phyloP scores from a whole-genome alignment of 164 flowering plant species.

The Piper longum region DNA sequence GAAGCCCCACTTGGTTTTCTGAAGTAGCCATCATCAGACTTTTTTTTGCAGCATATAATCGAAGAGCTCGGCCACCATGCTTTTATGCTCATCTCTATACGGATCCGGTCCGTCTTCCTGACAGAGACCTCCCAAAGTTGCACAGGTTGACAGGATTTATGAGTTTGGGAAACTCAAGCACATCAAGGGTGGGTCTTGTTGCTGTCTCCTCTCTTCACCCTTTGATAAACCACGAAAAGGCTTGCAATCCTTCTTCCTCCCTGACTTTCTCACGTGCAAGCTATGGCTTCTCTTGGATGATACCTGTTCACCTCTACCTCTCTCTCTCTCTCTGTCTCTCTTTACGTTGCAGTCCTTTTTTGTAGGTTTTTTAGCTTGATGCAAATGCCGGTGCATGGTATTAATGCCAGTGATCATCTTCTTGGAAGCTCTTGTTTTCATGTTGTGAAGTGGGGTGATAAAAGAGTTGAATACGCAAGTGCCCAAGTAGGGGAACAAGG shows the following conservation, averaged over 20 bases:
- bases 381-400: constrained; percentile 6
- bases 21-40: too few species aligned
- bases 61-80: constrained; percentile 9
- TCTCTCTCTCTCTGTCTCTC: constrained; percentile 2
- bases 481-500: background rate
- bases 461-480: too few species aligned
- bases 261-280: constrained; percentile 29
- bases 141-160: constrained; percentile 20
- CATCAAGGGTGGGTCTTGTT: background rate
- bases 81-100: constrained; percentile 31
- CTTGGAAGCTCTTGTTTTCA: background rate
- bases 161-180: constrained; percentile 13
- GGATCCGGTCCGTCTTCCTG: constrained; percentile 35
- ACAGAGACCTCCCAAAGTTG: constrained; percentile 7
- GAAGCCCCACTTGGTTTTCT: too few species aligned
- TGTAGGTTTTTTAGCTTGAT: background rate
- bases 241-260: constrained; percentile 10
- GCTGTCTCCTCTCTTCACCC: constrained; percentile 6
- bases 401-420: constrained; percentile 4
- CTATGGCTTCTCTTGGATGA: background rate
- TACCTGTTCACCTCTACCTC: background rate
- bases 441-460: too few species aligned
- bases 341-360: background rate
- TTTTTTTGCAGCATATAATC: background rate
- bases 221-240: constrained; percentile 13